Conservation (phyloP, 305 asterid genomes). For the Rubia peregrina region DNA sequence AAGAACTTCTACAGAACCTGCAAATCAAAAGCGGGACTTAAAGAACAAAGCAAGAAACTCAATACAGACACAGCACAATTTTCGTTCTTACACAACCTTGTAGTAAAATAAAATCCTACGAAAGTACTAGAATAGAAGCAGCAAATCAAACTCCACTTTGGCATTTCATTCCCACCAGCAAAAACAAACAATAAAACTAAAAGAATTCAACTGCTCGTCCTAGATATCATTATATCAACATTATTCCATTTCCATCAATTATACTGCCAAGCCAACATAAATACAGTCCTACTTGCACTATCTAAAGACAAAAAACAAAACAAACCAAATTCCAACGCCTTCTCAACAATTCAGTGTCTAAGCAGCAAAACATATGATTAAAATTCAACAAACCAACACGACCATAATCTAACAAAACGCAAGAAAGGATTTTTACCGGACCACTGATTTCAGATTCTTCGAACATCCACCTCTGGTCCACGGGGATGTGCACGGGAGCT, state of each 20-base stretch:
- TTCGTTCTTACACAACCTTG: too few species aligned
- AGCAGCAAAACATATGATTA: background rate
- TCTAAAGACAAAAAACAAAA: background rate
- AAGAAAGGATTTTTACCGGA: slow-evolving; percentile 37
- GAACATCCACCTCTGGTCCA: slow-evolving; percentile 86
- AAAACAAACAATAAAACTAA: background rate
- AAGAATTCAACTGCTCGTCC: background rate
- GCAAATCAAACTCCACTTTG: background rate
- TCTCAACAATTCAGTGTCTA: background rate
- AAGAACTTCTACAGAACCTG: background rate
- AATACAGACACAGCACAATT: too few species aligned
- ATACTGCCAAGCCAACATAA: background rate
- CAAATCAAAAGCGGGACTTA: background rate
- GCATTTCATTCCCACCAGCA: too few species aligned
- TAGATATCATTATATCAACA: background rate
- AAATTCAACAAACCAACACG: background rate
- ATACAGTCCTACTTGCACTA: background rate
- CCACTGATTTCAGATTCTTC: slow-evolving; percentile 58
- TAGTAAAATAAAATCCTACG: too few species aligned
- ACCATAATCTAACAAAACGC: background rate
- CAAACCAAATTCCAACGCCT: background rate
- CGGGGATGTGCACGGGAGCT: slow-evolving; percentile 36
- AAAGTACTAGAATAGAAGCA: background rate
- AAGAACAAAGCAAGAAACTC: background rate
- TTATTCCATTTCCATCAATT: background rate